Evolutionary conservation across 148 eudicot genomes (phyloP).

Genomic region (Rheum nobile): DNA sequence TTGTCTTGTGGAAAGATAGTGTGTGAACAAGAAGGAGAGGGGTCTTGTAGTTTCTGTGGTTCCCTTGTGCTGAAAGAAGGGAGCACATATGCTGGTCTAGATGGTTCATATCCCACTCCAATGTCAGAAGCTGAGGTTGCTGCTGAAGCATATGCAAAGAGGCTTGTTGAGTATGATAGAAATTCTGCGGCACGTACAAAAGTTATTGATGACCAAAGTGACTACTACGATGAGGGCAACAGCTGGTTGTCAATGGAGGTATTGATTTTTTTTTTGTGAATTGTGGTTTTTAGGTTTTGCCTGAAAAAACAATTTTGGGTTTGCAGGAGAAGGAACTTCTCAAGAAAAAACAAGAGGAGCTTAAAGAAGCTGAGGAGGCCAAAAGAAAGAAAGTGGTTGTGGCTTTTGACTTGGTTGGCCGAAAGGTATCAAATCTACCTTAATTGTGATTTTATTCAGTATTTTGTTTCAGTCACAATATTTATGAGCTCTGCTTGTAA

Average conservation of each 20-base stretch:
- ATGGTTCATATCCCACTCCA: slow-evolving; percentile 35
- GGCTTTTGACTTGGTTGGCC: slow-evolving; percentile 94
- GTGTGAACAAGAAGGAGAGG: slow-evolving; percentile 98
- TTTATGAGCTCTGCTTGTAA: background rate
- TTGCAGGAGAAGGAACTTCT: slow-evolving; percentile 88
- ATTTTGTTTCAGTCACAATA: background rate
- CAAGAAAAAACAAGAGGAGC: slow-evolving; percentile 71
- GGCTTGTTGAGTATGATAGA: slow-evolving; percentile 94
- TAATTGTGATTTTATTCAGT: background rate
- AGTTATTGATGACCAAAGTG: slow-evolving; percentile 98
- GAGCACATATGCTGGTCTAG: slow-evolving; percentile 88
- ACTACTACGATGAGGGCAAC: slow-evolving; percentile 87
- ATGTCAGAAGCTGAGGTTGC: slow-evolving; percentile 71
- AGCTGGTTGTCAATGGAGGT: slow-evolving; percentile 96
- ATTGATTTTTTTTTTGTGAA: background rate
- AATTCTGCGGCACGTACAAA: slow-evolving; percentile 97
- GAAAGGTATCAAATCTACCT: slow-evolving; percentile 45
- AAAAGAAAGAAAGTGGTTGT: slow-evolving; percentile 78
- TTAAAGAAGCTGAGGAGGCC: slow-evolving; percentile 70
- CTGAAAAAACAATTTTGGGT: background rate
- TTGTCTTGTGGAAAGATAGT: slow-evolving; percentile 97
- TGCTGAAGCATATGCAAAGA: slow-evolving; percentile 95
- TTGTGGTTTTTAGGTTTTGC: background rate
- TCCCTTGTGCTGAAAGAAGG: slow-evolving; percentile 90
- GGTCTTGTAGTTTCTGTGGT: slow-evolving; percentile 93